Conservation (phyloP, 2,329 filamentous ascomycete genomes). For the Fusarium falciforme region DNA sequence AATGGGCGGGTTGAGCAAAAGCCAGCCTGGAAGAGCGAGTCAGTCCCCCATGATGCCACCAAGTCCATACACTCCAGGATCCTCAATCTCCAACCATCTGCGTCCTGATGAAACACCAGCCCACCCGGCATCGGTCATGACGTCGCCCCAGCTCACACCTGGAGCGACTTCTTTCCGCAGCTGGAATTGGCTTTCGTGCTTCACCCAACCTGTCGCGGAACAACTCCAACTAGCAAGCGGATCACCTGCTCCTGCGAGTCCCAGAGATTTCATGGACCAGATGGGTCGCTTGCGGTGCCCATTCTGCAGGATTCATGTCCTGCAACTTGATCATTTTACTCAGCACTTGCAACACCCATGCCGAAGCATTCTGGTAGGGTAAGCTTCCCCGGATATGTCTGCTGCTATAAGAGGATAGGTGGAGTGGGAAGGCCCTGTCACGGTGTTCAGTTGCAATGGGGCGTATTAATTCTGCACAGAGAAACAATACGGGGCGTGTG, state of each 20-base stretch:
- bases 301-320: constrained; percentile 3
- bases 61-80: neutral
- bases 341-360: constrained; percentile 13
- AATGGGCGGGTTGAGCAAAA: too few relatives aligned
- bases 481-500: neutral
- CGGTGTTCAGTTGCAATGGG: neutral
- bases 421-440: neutral
- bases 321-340: neutral
- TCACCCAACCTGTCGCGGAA: neutral
- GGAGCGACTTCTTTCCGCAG: neutral
- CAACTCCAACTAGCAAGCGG: neutral
- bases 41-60: neutral
- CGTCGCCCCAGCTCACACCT: neutral
- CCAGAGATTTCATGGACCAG: constrained; percentile 11
- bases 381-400: neutral
- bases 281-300: constrained; percentile 10
- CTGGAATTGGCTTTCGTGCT: neutral
- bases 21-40: neutral
- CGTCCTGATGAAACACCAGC: neutral
- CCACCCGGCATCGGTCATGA: neutral
- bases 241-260: neutral
- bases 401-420: neutral
- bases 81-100: neutral
- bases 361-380: neutral
- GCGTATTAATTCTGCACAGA: neutral